Evolutionary conservation across 176 grass and related monocot species (phyloP), one percentile per base, ranked within the genome.

Genomic region (Oryza punctata): DNA sequence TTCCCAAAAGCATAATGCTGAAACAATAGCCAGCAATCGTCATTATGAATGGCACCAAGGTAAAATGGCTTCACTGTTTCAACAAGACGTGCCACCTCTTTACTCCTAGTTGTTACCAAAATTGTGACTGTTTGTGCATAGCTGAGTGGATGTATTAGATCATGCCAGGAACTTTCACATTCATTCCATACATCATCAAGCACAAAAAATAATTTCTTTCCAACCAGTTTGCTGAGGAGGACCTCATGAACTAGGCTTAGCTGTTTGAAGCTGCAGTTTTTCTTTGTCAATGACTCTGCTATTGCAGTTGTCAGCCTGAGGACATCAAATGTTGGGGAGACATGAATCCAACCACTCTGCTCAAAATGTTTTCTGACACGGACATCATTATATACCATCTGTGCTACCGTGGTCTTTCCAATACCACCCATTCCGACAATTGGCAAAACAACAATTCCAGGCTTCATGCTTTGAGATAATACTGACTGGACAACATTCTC

Each of bases 401-500:
- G 86, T 1, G 79, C 90, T 9, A 92, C 12, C 0, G 90, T 92
- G 59, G 90, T 89, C 82, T 92, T 92, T 10, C 90, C 90, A 21
- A 92, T 65, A 23, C 87, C 83, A 12, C 83, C 79, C 63, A 80
- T 89, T 50, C 90, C 87, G 37, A 89, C 59, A 63, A 92, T 78
- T 23, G 91, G 63, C 38, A 84, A 10, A 79, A 92, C 76, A 9
- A 32, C 30, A 18, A 69, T 80, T 60, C 76, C 72, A 0, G 12
- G 6, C 2, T 12, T 8, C 23, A 28, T 40, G 44, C 23, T 81
- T 9, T 21, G 67, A 10, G 13, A 87, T 5, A 78, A 25, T 41
- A 89, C 6, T 0, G 52, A 41, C 8, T 84, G 13, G 38, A 87
- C 38, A 3, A 92, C 63, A 1, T 28, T 2, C 15, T 50, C 16